A percentile compares a stretch with the other conserved stretches of the same genome.
These are phyloP conservation scores for Crithidia bombi DNA, from an alignment of 208 protist species.

Conservation along the genomic window DNA sequence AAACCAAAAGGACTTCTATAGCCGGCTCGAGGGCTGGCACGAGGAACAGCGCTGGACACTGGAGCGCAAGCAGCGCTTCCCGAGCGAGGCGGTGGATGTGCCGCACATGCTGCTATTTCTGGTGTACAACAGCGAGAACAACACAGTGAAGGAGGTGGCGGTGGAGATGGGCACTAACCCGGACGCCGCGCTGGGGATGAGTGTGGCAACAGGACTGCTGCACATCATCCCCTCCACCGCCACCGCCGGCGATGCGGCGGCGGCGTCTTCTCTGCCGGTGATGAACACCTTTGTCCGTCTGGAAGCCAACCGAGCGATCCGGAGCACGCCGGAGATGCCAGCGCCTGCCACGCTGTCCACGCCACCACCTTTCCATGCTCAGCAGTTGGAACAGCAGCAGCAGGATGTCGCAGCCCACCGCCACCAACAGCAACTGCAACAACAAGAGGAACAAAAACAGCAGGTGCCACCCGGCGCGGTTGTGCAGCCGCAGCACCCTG, in stretches of 20 bases:
- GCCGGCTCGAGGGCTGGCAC: constrained; percentile 68
- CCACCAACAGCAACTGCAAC: constrained; percentile 1
- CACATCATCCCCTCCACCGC: constrained; percentile 55
- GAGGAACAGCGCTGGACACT: constrained; percentile 45
- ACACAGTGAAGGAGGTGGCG: constrained; percentile 72
- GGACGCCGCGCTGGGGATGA: constrained; percentile 66
- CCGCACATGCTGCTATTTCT: constrained; percentile 70
- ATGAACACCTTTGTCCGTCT: constrained; percentile 31
- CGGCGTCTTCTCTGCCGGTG: constrained; percentile 24
- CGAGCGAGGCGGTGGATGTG: constrained; percentile 18
- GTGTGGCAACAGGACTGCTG: constrained; percentile 71
- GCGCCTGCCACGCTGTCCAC: background rate
- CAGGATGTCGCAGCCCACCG: too few species aligned
- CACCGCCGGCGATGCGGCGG: background rate
- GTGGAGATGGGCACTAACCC: constrained; percentile 62
- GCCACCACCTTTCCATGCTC: background rate
- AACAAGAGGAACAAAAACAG: background rate
- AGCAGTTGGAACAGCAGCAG: background rate
- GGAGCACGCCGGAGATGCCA: background rate
- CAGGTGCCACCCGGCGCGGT: too few species aligned
- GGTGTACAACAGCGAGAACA: constrained; percentile 74
- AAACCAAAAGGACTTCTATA: constrained; percentile 67
- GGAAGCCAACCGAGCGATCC: background rate
- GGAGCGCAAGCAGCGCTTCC: constrained; percentile 32
- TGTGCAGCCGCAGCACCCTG: background rate